Conservation (phyloP, 768 basidiomycete genomes). For the Cyclocybe aegerita region DNA sequence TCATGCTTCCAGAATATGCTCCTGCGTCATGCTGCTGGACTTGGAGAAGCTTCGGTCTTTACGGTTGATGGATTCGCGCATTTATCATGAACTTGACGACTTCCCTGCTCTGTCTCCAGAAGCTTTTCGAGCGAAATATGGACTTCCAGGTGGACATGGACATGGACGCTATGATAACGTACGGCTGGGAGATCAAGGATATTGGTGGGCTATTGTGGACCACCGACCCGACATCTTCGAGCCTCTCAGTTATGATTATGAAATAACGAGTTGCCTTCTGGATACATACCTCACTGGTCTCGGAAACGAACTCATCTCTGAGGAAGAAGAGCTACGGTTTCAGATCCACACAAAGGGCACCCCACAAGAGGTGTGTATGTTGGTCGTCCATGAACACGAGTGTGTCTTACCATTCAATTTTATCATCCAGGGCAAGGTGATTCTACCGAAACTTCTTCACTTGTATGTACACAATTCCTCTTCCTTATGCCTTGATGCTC, state of each 20-base stretch:
- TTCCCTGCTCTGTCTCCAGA: slow-evolving; percentile 35
- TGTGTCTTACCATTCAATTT: background rate
- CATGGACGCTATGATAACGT: slow-evolving; percentile 41
- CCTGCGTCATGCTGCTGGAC: slow-evolving; percentile 53
- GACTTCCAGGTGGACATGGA: slow-evolving; percentile 31
- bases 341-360: slow-evolving; percentile 36
- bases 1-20: slow-evolving; percentile 47
- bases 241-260: slow-evolving; percentile 45
- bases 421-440: slow-evolving; percentile 26
- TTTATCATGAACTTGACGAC: slow-evolving; percentile 30
- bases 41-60: slow-evolving; percentile 40
- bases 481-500: background rate
- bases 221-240: slow-evolving; percentile 39
- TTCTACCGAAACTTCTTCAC: slow-evolving; percentile 48
- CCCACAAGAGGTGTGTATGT: slow-evolving; percentile 34
- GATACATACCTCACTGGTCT: slow-evolving; percentile 45
- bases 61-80: slow-evolving; percentile 47
- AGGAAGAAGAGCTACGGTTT: slow-evolving; percentile 31
- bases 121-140: slow-evolving; percentile 44
- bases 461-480: slow-evolving; percentile 37
- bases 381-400: background rate
- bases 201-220: slow-evolving; percentile 55
- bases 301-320: slow-evolving; percentile 35
- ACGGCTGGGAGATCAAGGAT: slow-evolving; percentile 51
- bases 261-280: slow-evolving; percentile 47